Base-by-base conservation (phyloP, 192 early-diverging fungal species). In the Coemansia sp. region DNA sequence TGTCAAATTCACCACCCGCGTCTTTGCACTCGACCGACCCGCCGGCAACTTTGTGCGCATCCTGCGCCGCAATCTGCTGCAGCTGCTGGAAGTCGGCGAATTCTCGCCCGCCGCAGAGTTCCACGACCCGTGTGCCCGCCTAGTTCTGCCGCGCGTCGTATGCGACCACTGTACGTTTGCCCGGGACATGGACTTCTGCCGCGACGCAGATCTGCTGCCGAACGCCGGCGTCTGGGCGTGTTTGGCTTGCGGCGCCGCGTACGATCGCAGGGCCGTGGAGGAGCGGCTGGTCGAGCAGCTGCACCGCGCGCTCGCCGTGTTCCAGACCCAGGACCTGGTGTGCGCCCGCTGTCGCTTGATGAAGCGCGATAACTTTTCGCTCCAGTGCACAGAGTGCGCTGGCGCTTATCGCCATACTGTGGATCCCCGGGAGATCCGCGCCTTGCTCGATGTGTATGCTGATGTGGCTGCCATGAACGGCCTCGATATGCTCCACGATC, bases 131-230 rank as follows among this genome's bases (percentile, higher is more conserved):
- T 94, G 91, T 67, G 85, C 90, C 55, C 84, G 83, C 14, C 81
- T 94, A 65, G 76, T 86, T 14, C 59, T 98, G 13, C 70, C 83
- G 6, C 89, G 89, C 15, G 86, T 96, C 13, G 87, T 94, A 43
- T 98, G 96, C 70, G 84, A 85, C 53, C 90, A 86, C 55, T 98
- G 96, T 69, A 89, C 89, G 61, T 85, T 86, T 58, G 84, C 84
- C 53, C 78, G 86, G 10, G 94, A 98, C 73, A 68, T 97, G 62
- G 96, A 98, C 70, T 85, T 98, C 57, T 93, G 89, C 53, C 85
- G 94, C 33, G 92, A 96, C 52, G 78, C 78, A 21, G 82, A 84
- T 42, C 61, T 91, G 53, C 58, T 92, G 41, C 84, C 85, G 0
- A 63, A 71, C 4, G 53, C 54, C 17, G 43, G 62, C 13, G 67